A percentile compares a stretch with the other conserved stretches of the same genome.
These are phyloP conservation scores for Rubia tinctorum DNA, from an alignment of 305 asterid genomes.

Conservation along the genomic window DNA sequence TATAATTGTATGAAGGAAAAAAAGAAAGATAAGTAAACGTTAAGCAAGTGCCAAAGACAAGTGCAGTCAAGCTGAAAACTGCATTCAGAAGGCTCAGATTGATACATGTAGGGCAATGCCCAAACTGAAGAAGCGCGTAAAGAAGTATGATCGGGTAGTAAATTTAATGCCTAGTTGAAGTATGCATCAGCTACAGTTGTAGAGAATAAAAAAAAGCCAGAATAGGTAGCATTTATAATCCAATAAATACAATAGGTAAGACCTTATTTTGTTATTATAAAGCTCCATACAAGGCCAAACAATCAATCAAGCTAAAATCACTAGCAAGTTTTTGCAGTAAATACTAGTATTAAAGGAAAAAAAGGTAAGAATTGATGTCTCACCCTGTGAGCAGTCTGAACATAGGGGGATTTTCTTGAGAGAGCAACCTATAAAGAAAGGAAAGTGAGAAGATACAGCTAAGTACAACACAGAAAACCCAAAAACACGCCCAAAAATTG, in stretches of 20 bases:
- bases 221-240: background rate
- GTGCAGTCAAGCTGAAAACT: background rate
- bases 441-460: conserved; percentile 6
- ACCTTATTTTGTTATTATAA: background rate
- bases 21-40: background rate
- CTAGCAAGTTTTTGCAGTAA: conserved; percentile 5
- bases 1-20: background rate
- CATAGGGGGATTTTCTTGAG: conserved; percentile 95
- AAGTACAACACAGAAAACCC: conserved; percentile 16
- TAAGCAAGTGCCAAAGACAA: background rate
- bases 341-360: background rate
- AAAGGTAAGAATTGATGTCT: conserved; percentile 24
- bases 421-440: conserved; percentile 68
- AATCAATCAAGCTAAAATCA: background rate
- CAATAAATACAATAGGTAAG: background rate
- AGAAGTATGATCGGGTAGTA: background rate
- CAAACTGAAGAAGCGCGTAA: background rate
- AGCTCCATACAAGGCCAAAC: background rate
- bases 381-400: conserved; percentile 96
- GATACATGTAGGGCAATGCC: background rate
- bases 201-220: conserved; percentile 1
- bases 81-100: background rate
- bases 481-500: background rate
- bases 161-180: background rate
- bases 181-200: background rate